Percentiles rank a stretch among this genome's conserved stretches.
phyloP scores from a whole-genome alignment of 2,329 filamentous ascomycete genomes.

The Monosporascus sp. region DNA sequence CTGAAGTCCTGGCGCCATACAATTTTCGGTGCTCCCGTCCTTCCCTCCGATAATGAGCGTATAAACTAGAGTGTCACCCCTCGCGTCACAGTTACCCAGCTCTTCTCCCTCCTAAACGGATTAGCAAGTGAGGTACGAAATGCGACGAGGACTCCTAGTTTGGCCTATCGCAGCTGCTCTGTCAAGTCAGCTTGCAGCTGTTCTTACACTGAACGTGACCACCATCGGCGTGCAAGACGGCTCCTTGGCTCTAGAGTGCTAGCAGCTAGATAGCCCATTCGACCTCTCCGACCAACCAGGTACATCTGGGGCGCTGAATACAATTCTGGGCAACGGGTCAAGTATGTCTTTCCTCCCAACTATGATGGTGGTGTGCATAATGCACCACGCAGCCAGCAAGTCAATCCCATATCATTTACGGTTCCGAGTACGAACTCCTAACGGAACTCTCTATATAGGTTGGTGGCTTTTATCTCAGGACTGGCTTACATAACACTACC shows the following conservation, averaged over 20 bases:
- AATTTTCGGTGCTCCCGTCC: too few relatives aligned
- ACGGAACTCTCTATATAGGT: conserved; percentile 15
- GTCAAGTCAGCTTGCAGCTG: neutral
- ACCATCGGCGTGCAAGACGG: conserved; percentile 29
- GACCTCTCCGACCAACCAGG: conserved; percentile 24
- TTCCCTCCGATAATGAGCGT: too few relatives aligned
- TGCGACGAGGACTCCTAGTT: neutral
- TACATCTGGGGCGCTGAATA: conserved; percentile 21
- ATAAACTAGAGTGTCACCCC: too few relatives aligned
- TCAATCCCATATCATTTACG: neutral
- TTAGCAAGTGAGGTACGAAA: neutral
- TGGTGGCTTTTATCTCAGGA: conserved; percentile 32
- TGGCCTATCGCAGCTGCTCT: neutral
- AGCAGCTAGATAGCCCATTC: conserved; percentile 34
- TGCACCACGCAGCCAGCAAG: conserved; percentile 35
- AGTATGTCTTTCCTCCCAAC: conserved; percentile 29
- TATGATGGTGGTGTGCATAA: conserved; percentile 35
- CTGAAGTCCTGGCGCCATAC: too few relatives aligned
- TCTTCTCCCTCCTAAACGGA: too few relatives aligned
- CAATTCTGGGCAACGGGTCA: conserved; percentile 25
- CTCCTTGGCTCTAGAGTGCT: conserved; percentile 37
- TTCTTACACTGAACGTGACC: conserved; percentile 31
- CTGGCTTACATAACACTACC: conserved; percentile 37
- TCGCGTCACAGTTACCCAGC: too few relatives aligned
- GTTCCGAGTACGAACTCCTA: too few relatives aligned